A percentile compares a stretch with the other conserved stretches of the same genome.
phyloP scores from a whole-genome alignment of 345 rosid genomes.

The Eucalyptus tenuipes region DNA sequence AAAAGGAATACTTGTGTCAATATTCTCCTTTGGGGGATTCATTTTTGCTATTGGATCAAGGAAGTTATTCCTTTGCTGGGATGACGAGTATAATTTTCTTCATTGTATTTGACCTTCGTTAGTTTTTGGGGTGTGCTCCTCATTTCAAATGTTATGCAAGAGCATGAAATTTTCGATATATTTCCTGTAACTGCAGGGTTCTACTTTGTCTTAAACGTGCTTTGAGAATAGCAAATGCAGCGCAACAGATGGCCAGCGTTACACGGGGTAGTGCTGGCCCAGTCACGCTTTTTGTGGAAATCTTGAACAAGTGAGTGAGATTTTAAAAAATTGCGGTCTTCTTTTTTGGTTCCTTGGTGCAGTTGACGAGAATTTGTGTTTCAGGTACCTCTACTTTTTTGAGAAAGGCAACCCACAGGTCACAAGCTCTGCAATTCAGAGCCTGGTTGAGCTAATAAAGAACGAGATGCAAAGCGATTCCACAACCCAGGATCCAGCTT shows the following conservation, averaged over 20 bases:
- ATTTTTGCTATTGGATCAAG: not conserved
- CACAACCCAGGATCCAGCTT: constrained; percentile 25
- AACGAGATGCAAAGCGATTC: constrained; percentile 67
- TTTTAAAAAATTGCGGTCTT: not conserved
- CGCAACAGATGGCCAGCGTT: constrained; percentile 77
- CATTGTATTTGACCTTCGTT: not conserved
- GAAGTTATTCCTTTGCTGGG: not conserved
- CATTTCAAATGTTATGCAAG: not conserved
- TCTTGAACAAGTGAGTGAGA: constrained; percentile 63
- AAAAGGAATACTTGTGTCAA: not conserved
- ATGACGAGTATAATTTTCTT: not conserved
- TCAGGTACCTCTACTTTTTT: constrained; percentile 66
- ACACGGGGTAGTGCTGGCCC: constrained; percentile 75
- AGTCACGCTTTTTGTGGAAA: constrained; percentile 67
- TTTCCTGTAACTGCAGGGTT: constrained; percentile 30
- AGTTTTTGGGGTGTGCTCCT: not conserved
- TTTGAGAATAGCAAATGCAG: constrained; percentile 81
- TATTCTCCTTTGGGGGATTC: not conserved
- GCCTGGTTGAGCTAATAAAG: constrained; percentile 54
- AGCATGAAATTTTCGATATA: not conserved
- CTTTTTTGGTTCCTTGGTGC: not conserved
- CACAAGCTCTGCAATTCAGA: constrained; percentile 46
- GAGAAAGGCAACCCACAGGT: constrained; percentile 79
- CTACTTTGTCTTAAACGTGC: constrained; percentile 81
- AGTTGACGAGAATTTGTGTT: not conserved